These are phyloP conservation scores for Orbilia ellipsospora DNA, from an alignment of 2,329 filamentous ascomycete genomes.

Conservation along the genomic window DNA sequence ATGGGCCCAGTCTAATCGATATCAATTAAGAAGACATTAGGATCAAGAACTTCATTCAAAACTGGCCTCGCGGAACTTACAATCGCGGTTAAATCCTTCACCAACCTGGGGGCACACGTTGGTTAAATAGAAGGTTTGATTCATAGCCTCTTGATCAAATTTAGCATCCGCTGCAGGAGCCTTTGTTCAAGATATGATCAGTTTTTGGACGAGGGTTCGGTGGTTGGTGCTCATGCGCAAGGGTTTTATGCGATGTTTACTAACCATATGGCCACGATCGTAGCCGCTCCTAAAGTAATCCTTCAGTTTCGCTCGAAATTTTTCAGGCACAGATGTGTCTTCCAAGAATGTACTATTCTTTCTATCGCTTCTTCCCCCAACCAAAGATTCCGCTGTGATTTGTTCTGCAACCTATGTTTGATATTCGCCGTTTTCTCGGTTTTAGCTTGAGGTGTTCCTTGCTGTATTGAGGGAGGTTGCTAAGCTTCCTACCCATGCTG, in stretches of 20 bases:
- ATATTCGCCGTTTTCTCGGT: not conserved
- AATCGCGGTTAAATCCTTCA: constrained; percentile 97
- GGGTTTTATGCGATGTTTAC: not conserved
- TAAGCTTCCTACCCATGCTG: constrained; percentile 75
- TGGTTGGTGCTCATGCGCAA: too few relatives aligned
- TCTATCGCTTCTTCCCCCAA: constrained; percentile 79
- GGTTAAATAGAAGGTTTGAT: constrained; percentile 89
- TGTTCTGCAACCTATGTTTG: constrained; percentile 76
- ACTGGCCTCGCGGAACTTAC: constrained; percentile 3
- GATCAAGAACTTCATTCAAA: not conserved
- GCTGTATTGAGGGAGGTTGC: not conserved
- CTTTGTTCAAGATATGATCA: constrained; percentile 55
- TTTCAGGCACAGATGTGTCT: constrained; percentile 80
- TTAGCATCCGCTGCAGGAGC: constrained; percentile 96
- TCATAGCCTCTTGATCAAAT: constrained; percentile 94
- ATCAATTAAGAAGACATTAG: not conserved
- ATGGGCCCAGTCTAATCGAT: constrained; percentile 81
- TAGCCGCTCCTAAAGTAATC: constrained; percentile 97
- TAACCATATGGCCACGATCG: constrained; percentile 85
- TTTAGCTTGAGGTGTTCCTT: not conserved
- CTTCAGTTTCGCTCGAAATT: constrained; percentile 88
- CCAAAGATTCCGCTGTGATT: constrained; percentile 88
- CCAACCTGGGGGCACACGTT: constrained; percentile 99
- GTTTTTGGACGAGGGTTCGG: too few relatives aligned
- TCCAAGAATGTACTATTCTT: constrained; percentile 86